Evolutionary conservation across 169 alveolate genomes (phyloP), one percentile per base, ranked within the genome.

Genomic region (Eimeria tenella): DNA sequence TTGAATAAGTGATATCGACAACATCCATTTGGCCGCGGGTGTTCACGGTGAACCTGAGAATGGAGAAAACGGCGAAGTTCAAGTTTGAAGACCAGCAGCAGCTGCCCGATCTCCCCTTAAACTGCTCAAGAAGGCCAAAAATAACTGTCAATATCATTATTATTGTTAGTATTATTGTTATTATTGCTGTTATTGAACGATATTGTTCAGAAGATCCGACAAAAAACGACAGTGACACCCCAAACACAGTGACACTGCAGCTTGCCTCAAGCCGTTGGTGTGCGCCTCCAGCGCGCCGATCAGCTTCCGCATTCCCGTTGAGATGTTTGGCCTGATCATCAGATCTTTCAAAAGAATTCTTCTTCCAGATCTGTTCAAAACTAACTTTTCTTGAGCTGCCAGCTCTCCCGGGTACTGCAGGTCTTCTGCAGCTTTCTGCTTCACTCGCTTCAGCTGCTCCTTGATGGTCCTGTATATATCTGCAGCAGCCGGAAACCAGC

Each of bases 201-300:
- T 17, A 1, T 58, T 58, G 68, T 13, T 1, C 2, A 1, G 1
- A 58, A 58, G 2, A 58, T 3, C 19, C 11, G 19, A 0, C 2
- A 58, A 58, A 58, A 58, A 58, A 31, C 42, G 4, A n/a, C 42
- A 31, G 4, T 31, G 42, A 31, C 11, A 58, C 68, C 68, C 68
- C 2, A 58, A 58, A 58, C 65, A 1, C 68, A 13, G 19, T 31
- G 19, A 58, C 68, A 10, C 68, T n/a, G 4, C 68, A 13, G 96
- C 87, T 93, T 81, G 56, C 95, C 99, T 96, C 71, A 99, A 94
- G 5, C 99, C 99, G 94, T 99, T 99, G 81, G 97, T 96, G 94
- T 99, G 99, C 8, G 99, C 99, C 95, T 99, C 99, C 65, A 99
- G 96, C 49, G 97, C 93, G 5, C 99, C 99, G 86, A 98, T 82